phyloP scores from a whole-genome alignment of 805 yeast genomes.

The Candida peoriensis region DNA sequence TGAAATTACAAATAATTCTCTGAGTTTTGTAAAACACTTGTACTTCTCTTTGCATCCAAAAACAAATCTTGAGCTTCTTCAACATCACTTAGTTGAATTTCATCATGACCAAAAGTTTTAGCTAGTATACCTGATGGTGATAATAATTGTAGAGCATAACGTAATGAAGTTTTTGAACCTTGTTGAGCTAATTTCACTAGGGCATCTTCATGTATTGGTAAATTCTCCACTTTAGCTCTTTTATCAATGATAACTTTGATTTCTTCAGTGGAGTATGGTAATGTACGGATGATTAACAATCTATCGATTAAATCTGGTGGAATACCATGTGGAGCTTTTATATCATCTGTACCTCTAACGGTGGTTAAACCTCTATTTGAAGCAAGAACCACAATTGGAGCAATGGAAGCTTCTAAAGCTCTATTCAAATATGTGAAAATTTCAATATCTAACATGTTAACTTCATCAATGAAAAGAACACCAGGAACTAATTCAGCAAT shows the following conservation, averaged over 20 bases:
- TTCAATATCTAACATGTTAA: slow-evolving; percentile 96
- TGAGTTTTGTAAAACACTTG: slow-evolving; percentile 48
- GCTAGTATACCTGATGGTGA: slow-evolving; percentile 88
- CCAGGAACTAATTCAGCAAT: slow-evolving; percentile 98
- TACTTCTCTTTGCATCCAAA: slow-evolving; percentile 80
- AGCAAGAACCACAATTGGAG: slow-evolving; percentile 94
- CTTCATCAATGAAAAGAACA: slow-evolving; percentile 96
- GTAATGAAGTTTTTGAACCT: slow-evolving; percentile 74
- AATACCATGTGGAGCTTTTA: slow-evolving; percentile 89
- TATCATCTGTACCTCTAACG: slow-evolving; percentile 84
- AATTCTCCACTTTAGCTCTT: slow-evolving; percentile 72
- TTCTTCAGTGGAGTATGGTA: slow-evolving; percentile 83
- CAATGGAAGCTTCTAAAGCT: slow-evolving; percentile 86
- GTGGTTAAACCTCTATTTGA: slow-evolving; percentile 93
- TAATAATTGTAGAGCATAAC: slow-evolving; percentile 87
- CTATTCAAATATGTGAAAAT: slow-evolving; percentile 92
- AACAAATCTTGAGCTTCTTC: slow-evolving; percentile 81
- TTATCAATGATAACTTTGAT: slow-evolving; percentile 76
- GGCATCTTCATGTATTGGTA: slow-evolving; percentile 63
- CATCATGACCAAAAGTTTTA: slow-evolving; percentile 63
- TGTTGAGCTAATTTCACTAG: slow-evolving; percentile 66
- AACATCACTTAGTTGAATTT: slow-evolving; percentile 63
- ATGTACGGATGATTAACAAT: slow-evolving; percentile 83
- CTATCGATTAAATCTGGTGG: slow-evolving; percentile 95
- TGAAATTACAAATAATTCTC: slow-evolving; percentile 27